phyloP scores from a whole-genome alignment of 257 asterid genomes.

The Solanum lycopersicoides region DNA sequence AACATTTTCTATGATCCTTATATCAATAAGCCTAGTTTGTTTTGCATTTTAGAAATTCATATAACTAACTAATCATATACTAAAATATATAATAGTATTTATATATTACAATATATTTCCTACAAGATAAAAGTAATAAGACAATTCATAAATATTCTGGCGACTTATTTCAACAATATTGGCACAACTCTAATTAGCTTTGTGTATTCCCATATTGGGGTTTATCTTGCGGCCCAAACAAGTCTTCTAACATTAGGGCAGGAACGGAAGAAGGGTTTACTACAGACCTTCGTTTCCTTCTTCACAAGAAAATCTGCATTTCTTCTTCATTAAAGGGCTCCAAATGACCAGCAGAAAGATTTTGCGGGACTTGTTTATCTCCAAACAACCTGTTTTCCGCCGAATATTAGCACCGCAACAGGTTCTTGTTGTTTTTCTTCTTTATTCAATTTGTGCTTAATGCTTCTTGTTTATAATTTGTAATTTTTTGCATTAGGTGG shows the following conservation, averaged over 20 bases:
- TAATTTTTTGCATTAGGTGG: slow-evolving; percentile 28
- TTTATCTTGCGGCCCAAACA: background rate
- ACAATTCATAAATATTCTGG: background rate
- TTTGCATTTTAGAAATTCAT: no score
- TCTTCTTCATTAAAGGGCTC: background rate
- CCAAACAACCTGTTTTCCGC: slow-evolving; percentile 31
- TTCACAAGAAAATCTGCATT: background rate
- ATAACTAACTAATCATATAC: no score
- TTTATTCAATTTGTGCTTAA: background rate
- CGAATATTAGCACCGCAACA: slow-evolving; percentile 30
- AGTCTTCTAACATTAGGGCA: background rate
- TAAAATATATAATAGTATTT: no score
- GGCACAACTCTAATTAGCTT: background rate
- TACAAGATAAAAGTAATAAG: no score
- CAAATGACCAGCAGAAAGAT: slow-evolving; percentile 61
- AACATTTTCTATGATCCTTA: background rate
- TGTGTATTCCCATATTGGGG: background rate
- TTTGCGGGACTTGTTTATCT: slow-evolving; percentile 48
- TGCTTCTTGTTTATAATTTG: background rate
- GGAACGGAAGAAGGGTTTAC: background rate
- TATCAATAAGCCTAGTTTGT: background rate
- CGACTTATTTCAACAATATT: background rate
- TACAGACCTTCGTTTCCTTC: background rate
- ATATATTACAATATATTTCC: no score
- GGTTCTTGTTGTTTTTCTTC: slow-evolving; percentile 12